Base-by-base conservation (phyloP, 306 rosid genomes). In the Gastrolobium villosum region DNA sequence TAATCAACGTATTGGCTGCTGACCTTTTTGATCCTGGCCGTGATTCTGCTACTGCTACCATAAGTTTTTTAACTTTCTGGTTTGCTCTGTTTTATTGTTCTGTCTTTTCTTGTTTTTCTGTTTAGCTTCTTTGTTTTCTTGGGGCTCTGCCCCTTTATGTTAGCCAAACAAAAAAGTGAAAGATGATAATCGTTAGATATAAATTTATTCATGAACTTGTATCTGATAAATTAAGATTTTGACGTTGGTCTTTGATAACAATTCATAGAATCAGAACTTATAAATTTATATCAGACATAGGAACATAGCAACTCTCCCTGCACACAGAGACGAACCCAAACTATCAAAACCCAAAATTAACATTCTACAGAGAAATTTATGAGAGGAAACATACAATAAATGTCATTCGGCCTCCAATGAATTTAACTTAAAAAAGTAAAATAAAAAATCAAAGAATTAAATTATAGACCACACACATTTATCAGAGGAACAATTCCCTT, bases 191-290 rank as follows among this genome's bases (percentile, higher is more conserved):
- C 10, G 41, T 44, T 67, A 31, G 5, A 43, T 40, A 39, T 44
- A 28, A 28, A 66, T 28, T 5, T 36, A 59, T 32, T 59, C n/a
- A 31, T 32, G 40, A 31, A 57, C 65, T 34, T 20, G 26, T 20
- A 20, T 20, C 26, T 20, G 26, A 20, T 20, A 20, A 20, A 20
- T 20, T 20, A 20, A 20, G 26, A 20, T 20, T 20, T 20, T 20
- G 26, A 20, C 26, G 26, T 20, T 20, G 26, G 26, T 20, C 20
- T 32, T 62, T 4, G 50, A 41, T 7, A 43, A 65, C 26, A 10
- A 43, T 44, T 65, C 40, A 28, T 41, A 43, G 50, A 64, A 64
- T 64, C 50, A 40, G 11, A 64, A 64, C 70, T 40, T 37, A 63
- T 10, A 60, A 61, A 35, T 4, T n/a, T 36, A 2, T 20, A 34